Percentiles rank a stretch among this genome's conserved stretches.
These are phyloP conservation scores for Planoprotostelium fungivorum DNA, from an alignment of 78 protist species.

Conservation along the genomic window DNA sequence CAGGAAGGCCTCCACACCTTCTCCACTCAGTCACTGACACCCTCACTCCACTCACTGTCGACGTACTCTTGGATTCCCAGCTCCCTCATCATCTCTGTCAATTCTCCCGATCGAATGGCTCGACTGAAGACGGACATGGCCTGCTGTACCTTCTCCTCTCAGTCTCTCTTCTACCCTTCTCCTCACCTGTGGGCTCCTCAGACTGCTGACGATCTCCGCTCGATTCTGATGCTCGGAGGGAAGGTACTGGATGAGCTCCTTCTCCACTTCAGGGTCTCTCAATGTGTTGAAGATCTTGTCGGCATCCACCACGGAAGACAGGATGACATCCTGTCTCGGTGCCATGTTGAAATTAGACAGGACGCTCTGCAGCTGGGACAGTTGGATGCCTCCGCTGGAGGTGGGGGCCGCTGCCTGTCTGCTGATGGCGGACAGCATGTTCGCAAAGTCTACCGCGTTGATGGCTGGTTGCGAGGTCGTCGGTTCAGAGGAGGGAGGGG, in stretches of 20 bases:
- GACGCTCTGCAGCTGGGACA: neutral
- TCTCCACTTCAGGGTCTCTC: neutral
- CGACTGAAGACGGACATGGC: neutral
- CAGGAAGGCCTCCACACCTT: neutral
- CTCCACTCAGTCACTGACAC: neutral
- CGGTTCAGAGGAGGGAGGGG: too few species aligned
- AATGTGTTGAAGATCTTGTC: neutral
- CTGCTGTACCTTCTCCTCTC: neutral
- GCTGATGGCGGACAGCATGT: too few species aligned
- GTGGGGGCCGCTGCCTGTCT: neutral
- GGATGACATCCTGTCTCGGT: neutral
- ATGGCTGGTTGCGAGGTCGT: too few species aligned
- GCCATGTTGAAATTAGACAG: neutral
- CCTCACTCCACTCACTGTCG: neutral
- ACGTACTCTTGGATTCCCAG: neutral
- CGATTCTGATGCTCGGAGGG: neutral
- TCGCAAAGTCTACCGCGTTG: too few species aligned
- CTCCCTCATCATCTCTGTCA: neutral
- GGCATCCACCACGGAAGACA: neutral
- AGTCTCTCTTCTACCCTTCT: too few species aligned
- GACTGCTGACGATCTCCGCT: neutral
- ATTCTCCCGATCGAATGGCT: neutral
- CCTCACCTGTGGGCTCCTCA: neutral
- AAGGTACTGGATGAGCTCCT: neutral
- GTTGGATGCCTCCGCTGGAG: neutral